Percentiles rank a stretch among this genome's conserved stretches.
Conservation (phyloP, 768 basidiomycete species). For the Multifurca ochricompacta region DNA sequence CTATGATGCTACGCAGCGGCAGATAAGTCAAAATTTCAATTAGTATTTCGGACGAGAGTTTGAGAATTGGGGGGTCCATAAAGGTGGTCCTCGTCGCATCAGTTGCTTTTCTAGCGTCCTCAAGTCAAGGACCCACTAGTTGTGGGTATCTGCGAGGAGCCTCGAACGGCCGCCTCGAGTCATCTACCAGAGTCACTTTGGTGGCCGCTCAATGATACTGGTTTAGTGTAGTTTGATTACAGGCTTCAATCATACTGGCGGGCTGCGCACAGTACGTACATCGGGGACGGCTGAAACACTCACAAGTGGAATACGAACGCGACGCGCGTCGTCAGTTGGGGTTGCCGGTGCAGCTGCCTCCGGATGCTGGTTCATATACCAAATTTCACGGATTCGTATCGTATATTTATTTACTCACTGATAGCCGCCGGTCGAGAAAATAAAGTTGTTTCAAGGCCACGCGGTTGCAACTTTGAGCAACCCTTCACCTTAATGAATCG, state of each 20-base stretch:
- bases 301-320: not conserved
- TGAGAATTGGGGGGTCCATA: slow-evolving; percentile 1
- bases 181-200: not conserved
- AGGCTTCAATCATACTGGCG: not conserved
- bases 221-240: not conserved
- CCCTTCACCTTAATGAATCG: not conserved
- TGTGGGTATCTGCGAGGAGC: not conserved
- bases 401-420: not conserved
- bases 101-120: not conserved
- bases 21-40: not conserved
- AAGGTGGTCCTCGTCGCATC: not conserved
- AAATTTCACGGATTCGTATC: not conserved
- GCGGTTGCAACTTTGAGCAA: not conserved
- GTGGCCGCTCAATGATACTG: not conserved
- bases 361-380: not conserved
- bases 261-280: not conserved
- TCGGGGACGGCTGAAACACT: not conserved
- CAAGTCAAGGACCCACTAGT: not conserved
- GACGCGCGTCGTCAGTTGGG: not conserved
- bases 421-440: not conserved
- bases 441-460: not conserved
- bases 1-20: not conserved
- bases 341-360: not conserved
- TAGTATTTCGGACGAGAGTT: slow-evolving; percentile 3
- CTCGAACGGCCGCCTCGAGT: not conserved